Evolutionary conservation across 768 basidiomycete species (phyloP).

Genomic region (Tricholoma furcatifolium): DNA sequence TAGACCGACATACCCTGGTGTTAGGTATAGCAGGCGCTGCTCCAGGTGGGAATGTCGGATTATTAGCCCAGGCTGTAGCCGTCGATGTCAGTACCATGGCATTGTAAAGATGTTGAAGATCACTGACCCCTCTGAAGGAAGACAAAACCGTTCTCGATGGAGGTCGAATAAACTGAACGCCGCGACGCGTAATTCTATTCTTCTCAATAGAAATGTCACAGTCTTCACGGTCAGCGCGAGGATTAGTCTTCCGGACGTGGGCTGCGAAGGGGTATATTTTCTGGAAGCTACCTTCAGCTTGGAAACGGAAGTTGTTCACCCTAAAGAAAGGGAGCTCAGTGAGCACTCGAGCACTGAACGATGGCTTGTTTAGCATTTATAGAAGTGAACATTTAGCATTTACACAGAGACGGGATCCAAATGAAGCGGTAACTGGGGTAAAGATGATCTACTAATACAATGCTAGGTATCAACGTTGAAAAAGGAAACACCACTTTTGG

Average conservation of each 20-base stretch:
- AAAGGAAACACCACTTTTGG: too few species aligned
- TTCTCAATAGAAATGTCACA: conserved; percentile 22
- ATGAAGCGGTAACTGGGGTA: too few species aligned
- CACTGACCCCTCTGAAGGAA: conserved; percentile 40
- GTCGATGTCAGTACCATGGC: not conserved
- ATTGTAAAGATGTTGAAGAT: not conserved
- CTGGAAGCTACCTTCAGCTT: conserved; percentile 30
- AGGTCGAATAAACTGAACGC: conserved; percentile 48
- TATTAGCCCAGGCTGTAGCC: conserved; percentile 37
- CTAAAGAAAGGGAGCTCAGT: conserved; percentile 15
- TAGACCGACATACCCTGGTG: conserved; percentile 28
- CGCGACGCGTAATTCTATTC: conserved; percentile 45
- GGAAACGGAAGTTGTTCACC: conserved; percentile 45
- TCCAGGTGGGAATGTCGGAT: conserved; percentile 31
- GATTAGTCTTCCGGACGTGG: conserved; percentile 46
- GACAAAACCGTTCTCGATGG: conserved; percentile 38
- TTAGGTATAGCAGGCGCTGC: conserved; percentile 22
- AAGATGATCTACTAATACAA: too few species aligned
- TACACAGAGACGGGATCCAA: too few species aligned
- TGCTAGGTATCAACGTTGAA: too few species aligned
- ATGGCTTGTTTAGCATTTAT: too few species aligned
- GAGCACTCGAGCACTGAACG: too few species aligned
- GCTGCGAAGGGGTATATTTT: conserved; percentile 47
- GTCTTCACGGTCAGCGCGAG: conserved; percentile 41
- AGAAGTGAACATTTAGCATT: too few species aligned